A percentile compares a stretch with the other conserved stretches of the same genome.
Evolutionary conservation across 176 grass and related monocot species (phyloP).

Genomic region (Eleusine indica): DNA sequence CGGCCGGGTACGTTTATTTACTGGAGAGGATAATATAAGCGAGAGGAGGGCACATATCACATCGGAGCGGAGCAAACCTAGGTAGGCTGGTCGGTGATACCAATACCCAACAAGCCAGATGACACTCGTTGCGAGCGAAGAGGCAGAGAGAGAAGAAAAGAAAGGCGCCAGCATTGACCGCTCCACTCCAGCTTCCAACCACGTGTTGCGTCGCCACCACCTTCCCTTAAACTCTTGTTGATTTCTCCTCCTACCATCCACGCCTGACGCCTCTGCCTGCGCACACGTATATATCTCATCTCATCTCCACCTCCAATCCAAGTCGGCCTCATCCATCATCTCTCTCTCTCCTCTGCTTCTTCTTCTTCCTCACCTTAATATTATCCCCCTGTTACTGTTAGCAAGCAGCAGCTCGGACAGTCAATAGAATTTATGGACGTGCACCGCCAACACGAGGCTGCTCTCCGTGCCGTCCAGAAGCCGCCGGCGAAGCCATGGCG

Average conservation of each 20-base stretch:
- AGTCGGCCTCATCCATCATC: neutral
- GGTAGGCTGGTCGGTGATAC: neutral
- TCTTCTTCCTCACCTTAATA: too few relatives aligned
- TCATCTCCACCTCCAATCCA: neutral
- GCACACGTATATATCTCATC: neutral
- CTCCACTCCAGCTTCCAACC: neutral
- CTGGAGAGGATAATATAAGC: too few relatives aligned
- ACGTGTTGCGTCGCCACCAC: conserved; percentile 14
- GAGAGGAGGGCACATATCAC: neutral
- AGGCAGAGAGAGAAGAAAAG: too few relatives aligned
- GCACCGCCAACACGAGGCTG: conserved; percentile 21
- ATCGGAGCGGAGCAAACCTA: neutral
- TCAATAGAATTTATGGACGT: neutral
- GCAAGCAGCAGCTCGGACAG: too few relatives aligned
- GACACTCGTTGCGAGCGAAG: too few relatives aligned
- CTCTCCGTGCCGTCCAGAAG: conserved; percentile 43
- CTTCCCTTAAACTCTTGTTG: neutral
- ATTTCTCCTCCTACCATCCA: neutral
- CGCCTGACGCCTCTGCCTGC: neutral
- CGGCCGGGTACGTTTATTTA: too few relatives aligned
- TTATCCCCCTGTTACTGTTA: too few relatives aligned
- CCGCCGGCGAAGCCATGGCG: conserved; percentile 45
- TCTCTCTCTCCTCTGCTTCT: neutral
- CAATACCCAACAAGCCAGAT: conserved; percentile 1
- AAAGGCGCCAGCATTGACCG: conserved; percentile 36